Evolutionary conservation across 2,329 filamentous ascomycete species (phyloP), one percentile per base, ranked within the genome.

Genomic region (Fusarium denticulatum): DNA sequence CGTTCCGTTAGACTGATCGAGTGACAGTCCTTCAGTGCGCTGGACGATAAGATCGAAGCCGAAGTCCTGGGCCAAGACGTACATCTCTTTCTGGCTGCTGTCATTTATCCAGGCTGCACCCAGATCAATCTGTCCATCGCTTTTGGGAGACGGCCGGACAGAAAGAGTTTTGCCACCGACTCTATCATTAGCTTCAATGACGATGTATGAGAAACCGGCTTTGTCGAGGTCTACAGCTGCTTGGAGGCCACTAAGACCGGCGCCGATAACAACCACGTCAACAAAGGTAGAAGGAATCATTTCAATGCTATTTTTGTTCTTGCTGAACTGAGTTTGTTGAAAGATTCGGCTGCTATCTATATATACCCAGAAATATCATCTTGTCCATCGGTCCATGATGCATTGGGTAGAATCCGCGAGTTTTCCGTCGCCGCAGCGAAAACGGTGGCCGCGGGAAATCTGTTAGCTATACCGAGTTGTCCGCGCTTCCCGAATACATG

Each of bases 121-220:
- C 18, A 69, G 32, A 16, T 72, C 72, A 15, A 63, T 28, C 9
- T 50, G 13, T 3, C 34, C 49, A 14, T n/a, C 28, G 1, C 26
- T 45, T 2, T n/a, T 20, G 0, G 24, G 10, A 34, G n/a, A 14
- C 0, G n/a, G 10, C 2, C 45, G 28, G 3, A 50, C 39, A 15
- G 59, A 46, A 6, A 66, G 45, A 26, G 34, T 55, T 76, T 88
- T 88, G 10, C 86, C 86, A 1, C 86, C 86, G 1, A 87, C 83
- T 0, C 84, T 80, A 50, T 85, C 80, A 7, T 82, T 80, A 5
- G 85, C 85, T 68, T 88, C 87, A 1, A 88, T 78, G 4, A 88
- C 81, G 1, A 84, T 47, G 32, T 79, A 80, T 0, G 79, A 80
- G 13, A 84, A 75, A 0, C 83, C 82, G 3, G 80, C 79, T 5